A percentile compares a stretch with the other conserved stretches of the same genome.
Evolutionary conservation across 2,329 filamentous ascomycete species (phyloP).

Genomic region (Dactylellina drechsleri): DNA sequence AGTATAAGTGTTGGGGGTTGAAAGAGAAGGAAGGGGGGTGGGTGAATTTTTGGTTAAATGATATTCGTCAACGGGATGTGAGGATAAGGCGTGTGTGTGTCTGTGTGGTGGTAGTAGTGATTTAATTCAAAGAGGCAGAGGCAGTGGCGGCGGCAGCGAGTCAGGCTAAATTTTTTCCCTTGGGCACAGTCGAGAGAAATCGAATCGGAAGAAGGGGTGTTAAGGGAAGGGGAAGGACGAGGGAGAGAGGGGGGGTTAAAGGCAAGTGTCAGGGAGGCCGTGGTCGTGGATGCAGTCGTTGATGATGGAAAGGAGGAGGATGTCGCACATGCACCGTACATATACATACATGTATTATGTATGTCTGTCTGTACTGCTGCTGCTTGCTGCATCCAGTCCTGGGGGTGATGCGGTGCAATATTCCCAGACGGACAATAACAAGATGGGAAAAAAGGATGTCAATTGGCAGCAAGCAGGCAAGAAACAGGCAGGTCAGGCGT

Average conservation of each 20-base stretch:
- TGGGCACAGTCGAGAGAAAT: no score
- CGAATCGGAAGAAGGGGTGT: not conserved
- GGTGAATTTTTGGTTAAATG: not conserved
- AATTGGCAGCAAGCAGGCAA: not conserved
- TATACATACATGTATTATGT: no score
- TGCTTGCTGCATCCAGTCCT: no score
- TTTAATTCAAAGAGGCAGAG: not conserved
- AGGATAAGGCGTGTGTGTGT: no score
- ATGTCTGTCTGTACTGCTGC: no score
- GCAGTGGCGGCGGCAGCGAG: not conserved
- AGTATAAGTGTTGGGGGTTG: not conserved
- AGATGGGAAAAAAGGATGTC: not conserved
- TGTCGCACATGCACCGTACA: conserved; percentile 9
- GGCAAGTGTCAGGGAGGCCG: not conserved
- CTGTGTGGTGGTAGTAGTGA: no score
- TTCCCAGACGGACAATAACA: not conserved
- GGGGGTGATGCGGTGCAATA: not conserved
- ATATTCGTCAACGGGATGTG: no score
- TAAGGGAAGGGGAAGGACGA: not conserved
- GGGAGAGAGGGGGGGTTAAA: not conserved
- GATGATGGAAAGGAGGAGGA: not conserved
- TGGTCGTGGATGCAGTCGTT: not conserved
- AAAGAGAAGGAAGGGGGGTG: conserved; percentile 1
- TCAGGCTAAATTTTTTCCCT: not conserved
- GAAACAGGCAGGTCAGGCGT: conserved; percentile 1